Evolutionary conservation across 2,329 filamentous ascomycete genomes (phyloP).

Genomic region (Pseudogymnoascus sp.): DNA sequence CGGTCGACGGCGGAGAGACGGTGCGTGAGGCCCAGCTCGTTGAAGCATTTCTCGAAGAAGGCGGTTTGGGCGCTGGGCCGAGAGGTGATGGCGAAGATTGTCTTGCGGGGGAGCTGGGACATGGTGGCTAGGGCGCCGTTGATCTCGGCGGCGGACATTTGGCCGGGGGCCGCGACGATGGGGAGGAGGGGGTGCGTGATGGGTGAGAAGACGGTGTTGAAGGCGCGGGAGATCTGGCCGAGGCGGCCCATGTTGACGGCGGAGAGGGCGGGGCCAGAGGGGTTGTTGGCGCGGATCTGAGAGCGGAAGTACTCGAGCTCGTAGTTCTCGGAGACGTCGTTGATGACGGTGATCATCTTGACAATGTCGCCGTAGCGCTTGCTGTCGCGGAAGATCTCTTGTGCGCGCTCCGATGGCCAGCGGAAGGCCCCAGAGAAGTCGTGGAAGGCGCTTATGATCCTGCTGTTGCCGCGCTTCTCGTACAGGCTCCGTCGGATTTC

Average conservation of each 20-base stretch:
- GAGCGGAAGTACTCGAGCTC: slow-evolving; percentile 85
- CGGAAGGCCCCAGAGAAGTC: slow-evolving; percentile 80
- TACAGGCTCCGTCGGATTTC: slow-evolving; percentile 60
- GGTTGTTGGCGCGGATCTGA: slow-evolving; percentile 60
- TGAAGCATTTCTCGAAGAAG: slow-evolving; percentile 80
- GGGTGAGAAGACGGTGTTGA: slow-evolving; percentile 66
- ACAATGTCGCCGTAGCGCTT: slow-evolving; percentile 74
- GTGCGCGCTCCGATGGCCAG: slow-evolving; percentile 69
- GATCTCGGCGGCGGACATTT: slow-evolving; percentile 79
- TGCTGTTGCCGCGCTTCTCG: slow-evolving; percentile 66
- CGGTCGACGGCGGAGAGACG: slow-evolving; percentile 69
- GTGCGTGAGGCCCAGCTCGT: slow-evolving; percentile 78
- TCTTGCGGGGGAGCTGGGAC: slow-evolving; percentile 71
- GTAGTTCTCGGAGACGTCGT: slow-evolving; percentile 77
- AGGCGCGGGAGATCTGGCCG: slow-evolving; percentile 74
- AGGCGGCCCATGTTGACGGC: slow-evolving; percentile 81
- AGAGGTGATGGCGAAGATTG: slow-evolving; percentile 72
- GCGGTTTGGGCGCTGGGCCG: slow-evolving; percentile 63
- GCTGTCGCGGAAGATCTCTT: slow-evolving; percentile 63
- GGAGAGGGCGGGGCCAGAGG: slow-evolving; percentile 65
- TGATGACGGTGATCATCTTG: slow-evolving; percentile 84
- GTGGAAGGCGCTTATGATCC: slow-evolving; percentile 87
- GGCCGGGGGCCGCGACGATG: slow-evolving; percentile 76
- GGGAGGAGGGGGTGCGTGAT: slow-evolving; percentile 81
- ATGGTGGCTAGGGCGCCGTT: slow-evolving; percentile 71